A percentile compares a stretch with the other conserved stretches of the same genome.
Conservation (phyloP, 2,329 filamentous ascomycete species). For the Cladosporium sp. region DNA sequence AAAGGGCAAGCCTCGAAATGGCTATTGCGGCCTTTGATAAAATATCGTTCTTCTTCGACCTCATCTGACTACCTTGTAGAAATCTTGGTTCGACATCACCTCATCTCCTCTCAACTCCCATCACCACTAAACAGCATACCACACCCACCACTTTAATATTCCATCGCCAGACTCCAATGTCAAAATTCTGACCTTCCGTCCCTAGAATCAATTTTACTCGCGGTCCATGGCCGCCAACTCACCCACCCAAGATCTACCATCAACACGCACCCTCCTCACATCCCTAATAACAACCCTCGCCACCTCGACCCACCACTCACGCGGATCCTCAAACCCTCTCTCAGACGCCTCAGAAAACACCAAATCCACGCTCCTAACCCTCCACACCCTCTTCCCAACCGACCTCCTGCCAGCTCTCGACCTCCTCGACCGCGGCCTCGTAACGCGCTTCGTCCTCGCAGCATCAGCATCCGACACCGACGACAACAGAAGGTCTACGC, state of each 20-base stretch:
- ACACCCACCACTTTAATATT: background rate
- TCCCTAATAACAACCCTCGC: constrained; percentile 32
- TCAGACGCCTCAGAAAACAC: constrained; percentile 27
- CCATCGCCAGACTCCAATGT: background rate
- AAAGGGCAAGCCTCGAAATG: background rate
- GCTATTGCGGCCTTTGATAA: background rate
- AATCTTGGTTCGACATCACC: background rate
- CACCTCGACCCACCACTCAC: constrained; percentile 25
- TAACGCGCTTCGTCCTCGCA: constrained; percentile 52
- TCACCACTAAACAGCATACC: background rate
- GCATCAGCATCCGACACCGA: background rate
- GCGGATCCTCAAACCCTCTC: constrained; percentile 46
- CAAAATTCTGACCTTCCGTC: background rate
- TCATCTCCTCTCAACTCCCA: background rate
- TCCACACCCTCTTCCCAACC: constrained; percentile 82
- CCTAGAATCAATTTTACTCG: background rate
- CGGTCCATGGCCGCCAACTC: background rate
- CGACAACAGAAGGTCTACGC: background rate
- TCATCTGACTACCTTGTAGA: background rate
- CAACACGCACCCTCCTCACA: constrained; percentile 30
- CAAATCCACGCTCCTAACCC: constrained; percentile 63
- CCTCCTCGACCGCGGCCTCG: constrained; percentile 74
- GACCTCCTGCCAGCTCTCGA: constrained; percentile 83
- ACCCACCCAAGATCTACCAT: constrained; percentile 12
- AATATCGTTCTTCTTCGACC: background rate